phyloP scores from a whole-genome alignment of 192 early-diverging fungal genomes.

The Chytriomyces sp. region DNA sequence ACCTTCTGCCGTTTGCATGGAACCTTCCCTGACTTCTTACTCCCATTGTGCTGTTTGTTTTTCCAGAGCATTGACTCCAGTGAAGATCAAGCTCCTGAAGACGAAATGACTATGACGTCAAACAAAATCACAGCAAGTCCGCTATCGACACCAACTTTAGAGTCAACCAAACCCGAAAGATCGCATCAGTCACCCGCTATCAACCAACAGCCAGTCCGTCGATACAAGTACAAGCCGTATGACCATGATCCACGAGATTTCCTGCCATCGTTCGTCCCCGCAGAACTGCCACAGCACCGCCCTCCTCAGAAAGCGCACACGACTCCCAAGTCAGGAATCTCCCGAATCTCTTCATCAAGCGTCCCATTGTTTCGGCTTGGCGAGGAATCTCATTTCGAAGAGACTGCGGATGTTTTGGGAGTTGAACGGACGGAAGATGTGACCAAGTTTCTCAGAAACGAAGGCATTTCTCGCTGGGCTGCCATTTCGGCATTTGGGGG shows the following conservation, averaged over 20 bases:
- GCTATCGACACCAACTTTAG: too few species aligned
- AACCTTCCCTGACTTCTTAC: too few species aligned
- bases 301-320: background rate
- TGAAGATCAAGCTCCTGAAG: too few species aligned
- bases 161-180: too few species aligned
- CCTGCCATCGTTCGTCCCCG: background rate
- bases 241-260: background rate
- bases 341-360: background rate
- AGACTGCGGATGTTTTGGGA: conserved; percentile 25
- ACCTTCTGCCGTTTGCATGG: too few species aligned
- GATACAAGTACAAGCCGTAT: background rate
- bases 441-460: conserved; percentile 4
- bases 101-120: too few species aligned
- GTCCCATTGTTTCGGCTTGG: background rate
- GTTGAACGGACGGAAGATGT: conserved; percentile 12
- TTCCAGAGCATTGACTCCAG: too few species aligned
- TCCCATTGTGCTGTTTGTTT: too few species aligned
- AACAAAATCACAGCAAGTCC: too few species aligned
- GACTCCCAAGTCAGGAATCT: background rate
- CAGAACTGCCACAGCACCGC: conserved; percentile 1
- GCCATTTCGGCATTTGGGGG: conserved; percentile 9
- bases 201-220: background rate
- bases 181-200: background rate
- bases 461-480: conserved; percentile 31
- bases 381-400: conserved; percentile 15